phyloP scores from a whole-genome alignment of 129 eudicot genomes.

The Centaurea solstitialis region DNA sequence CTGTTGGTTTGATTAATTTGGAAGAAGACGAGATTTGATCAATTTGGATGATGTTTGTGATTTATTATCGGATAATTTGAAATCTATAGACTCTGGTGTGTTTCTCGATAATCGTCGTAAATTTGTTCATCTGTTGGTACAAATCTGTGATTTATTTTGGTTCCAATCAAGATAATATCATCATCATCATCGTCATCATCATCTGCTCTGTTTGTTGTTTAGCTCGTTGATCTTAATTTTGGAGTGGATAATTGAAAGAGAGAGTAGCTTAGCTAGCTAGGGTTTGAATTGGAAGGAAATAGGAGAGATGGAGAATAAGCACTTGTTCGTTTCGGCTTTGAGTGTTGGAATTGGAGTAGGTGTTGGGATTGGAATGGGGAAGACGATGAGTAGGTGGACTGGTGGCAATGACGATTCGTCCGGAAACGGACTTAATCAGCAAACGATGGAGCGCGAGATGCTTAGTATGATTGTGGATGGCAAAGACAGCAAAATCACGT shows the following conservation, averaged over 20 bases:
- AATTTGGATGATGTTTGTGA: not conserved
- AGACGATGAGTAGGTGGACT: constrained; percentile 67
- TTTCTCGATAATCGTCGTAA: not conserved
- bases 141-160: too few relatives aligned
- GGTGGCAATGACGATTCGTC: constrained; percentile 30
- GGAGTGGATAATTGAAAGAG: not conserved
- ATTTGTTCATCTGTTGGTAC: too few relatives aligned
- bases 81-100: constrained; percentile 3
- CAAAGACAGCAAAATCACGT: constrained; percentile 67
- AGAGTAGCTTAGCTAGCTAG: not conserved
- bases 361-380: constrained; percentile 90
- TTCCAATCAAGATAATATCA: too few relatives aligned
- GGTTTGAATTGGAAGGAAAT: not conserved
- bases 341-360: constrained; percentile 93
- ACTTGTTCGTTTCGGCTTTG: constrained; percentile 78
- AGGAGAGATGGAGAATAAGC: constrained; percentile 68
- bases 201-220: not conserved
- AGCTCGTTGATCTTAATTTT: not conserved
- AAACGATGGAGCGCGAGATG: constrained; percentile 80
- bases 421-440: constrained; percentile 43
- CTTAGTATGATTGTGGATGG: constrained; percentile 64
- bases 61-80: constrained; percentile 6
- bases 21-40: not conserved
- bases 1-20: not conserved
- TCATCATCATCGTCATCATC: not conserved